Percentiles rank a stretch among this genome's conserved stretches.
Conservation (phyloP, 73 alveolate genomes). For the Paramecium sonneborni region DNA sequence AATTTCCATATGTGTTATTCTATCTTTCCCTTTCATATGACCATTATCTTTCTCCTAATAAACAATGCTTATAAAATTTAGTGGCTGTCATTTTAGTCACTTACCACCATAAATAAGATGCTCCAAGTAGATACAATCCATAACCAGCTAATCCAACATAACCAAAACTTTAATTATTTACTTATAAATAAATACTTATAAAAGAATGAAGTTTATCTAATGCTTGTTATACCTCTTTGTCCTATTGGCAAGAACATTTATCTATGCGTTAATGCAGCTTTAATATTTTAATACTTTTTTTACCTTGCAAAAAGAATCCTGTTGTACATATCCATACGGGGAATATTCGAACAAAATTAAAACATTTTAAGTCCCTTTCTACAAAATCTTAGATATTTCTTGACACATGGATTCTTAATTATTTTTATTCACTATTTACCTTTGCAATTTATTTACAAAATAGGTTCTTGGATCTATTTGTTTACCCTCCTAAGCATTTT, state of each 20-base stretch:
- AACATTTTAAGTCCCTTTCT: constrained; percentile 52
- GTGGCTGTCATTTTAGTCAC: constrained; percentile 52
- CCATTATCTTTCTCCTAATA: constrained; percentile 68
- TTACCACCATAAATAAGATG: constrained; percentile 61
- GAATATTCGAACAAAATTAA: constrained; percentile 60
- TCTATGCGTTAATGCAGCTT: constrained; percentile 23
- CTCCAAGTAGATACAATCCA: not conserved
- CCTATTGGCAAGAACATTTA: constrained; percentile 59
- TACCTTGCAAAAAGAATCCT: constrained; percentile 30
- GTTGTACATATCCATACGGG: constrained; percentile 63
- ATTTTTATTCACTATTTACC: not conserved
- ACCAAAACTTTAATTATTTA: not conserved
- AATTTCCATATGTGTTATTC: constrained; percentile 46
- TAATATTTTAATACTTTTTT: not conserved
- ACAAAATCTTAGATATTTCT: constrained; percentile 60
- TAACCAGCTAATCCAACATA: not conserved
- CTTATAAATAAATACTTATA: not conserved
- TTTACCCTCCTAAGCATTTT: constrained; percentile 59
- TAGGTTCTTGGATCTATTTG: constrained; percentile 66
- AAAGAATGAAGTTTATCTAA: constrained; percentile 53
- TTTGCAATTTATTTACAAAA: constrained; percentile 34
- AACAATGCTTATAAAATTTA: constrained; percentile 50
- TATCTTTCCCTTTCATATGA: constrained; percentile 58
- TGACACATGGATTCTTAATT: constrained; percentile 37
- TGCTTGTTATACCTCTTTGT: constrained; percentile 54